Conservation (phyloP, 2,329 filamentous ascomycete species). For the Ophiocordyceps australis region DNA sequence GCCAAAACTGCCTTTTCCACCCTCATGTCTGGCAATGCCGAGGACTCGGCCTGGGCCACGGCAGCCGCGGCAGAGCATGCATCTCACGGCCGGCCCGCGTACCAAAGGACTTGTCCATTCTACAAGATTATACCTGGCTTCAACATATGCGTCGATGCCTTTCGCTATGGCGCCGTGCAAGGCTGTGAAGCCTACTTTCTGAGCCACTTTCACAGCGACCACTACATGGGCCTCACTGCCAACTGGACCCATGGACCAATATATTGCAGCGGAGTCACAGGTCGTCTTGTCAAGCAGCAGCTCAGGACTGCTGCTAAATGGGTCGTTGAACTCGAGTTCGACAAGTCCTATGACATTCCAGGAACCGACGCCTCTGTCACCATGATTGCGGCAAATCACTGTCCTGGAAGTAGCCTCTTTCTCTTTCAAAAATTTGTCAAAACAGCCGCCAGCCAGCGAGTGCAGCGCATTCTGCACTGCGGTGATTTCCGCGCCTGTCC, state of each 20-base stretch:
- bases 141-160: constrained; percentile 86
- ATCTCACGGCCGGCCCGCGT: constrained; percentile 69
- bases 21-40: constrained; percentile 81
- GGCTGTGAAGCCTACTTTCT: constrained; percentile 91
- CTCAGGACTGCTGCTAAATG: constrained; percentile 73
- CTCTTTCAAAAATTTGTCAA: constrained; percentile 68
- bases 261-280: constrained; percentile 88
- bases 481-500: constrained; percentile 89
- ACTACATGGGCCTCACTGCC: constrained; percentile 80
- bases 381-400: constrained; percentile 95
- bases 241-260: constrained; percentile 89
- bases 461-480: constrained; percentile 79
- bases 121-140: constrained; percentile 96
- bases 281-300: constrained; percentile 73
- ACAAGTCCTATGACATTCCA: constrained; percentile 60
- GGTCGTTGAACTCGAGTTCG: constrained; percentile 73
- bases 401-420: constrained; percentile 84
- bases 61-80: constrained; percentile 66
- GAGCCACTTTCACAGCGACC: constrained; percentile 95
- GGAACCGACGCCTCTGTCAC: constrained; percentile 71
- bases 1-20: constrained; percentile 67
- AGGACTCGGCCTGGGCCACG: constrained; percentile 76
- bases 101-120: constrained; percentile 84
- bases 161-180: constrained; percentile 83
- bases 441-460: constrained; percentile 36